phyloP scores from a whole-genome alignment of 1,139 yeast species.

The Taiozyma sp. region DNA sequence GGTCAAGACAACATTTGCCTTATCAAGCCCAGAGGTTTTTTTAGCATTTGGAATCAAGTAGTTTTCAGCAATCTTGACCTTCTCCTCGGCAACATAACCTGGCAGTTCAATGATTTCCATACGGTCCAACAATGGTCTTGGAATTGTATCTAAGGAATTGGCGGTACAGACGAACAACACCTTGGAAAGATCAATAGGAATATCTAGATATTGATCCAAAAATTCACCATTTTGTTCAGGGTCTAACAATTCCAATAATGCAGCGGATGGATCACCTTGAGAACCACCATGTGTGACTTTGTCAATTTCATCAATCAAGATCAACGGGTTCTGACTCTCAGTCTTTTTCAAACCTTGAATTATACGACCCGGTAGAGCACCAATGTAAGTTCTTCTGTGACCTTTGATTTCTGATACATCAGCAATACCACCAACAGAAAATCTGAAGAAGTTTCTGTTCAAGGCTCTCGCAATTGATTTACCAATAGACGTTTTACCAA shows the following conservation, averaged over 20 bases:
- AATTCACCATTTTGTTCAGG: slow-evolving; percentile 93
- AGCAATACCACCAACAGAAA: slow-evolving; percentile 94
- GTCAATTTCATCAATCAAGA: slow-evolving; percentile 93
- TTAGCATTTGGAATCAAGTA: slow-evolving; percentile 86
- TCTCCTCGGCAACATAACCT: slow-evolving; percentile 93
- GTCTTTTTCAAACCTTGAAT: slow-evolving; percentile 87
- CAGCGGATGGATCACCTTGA: slow-evolving; percentile 96
- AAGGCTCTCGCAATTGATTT: slow-evolving; percentile 89
- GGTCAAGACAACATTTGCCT: slow-evolving; percentile 59
- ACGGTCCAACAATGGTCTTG: slow-evolving; percentile 90
- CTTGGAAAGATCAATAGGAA: slow-evolving; percentile 88
- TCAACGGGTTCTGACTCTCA: slow-evolving; percentile 86
- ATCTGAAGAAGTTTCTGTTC: slow-evolving; percentile 81
- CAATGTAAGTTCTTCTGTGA: slow-evolving; percentile 94
- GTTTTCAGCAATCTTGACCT: slow-evolving; percentile 83
- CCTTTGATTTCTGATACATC: slow-evolving; percentile 98
- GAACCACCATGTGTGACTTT: slow-evolving; percentile 61
- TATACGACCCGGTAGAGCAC: slow-evolving; percentile 93
- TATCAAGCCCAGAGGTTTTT: slow-evolving; percentile 72
- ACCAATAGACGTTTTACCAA: slow-evolving; percentile 96
- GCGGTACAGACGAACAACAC: slow-evolving; percentile 96
- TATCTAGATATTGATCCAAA: slow-evolving; percentile 88
- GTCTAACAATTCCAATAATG: slow-evolving; percentile 85
- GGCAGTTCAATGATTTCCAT: slow-evolving; percentile 95
- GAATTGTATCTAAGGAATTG: slow-evolving; percentile 82